Base-by-base conservation (phyloP, 495 filamentous ascomycete genomes). In the Neurospora sp. region DNA sequence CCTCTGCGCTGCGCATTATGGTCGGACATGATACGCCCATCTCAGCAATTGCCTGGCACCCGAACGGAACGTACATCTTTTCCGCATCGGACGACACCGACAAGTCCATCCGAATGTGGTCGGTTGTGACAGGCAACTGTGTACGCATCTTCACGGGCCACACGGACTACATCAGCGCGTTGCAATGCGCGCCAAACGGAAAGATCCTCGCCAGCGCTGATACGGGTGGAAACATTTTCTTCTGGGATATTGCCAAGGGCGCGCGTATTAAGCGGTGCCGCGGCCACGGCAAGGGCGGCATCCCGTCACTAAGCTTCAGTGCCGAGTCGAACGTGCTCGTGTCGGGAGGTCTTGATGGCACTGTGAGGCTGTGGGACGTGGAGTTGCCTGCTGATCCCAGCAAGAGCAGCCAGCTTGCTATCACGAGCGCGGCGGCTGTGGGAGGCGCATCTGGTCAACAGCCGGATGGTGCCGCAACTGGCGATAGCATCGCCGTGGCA, bases 21-120 rank as follows among this genome's bases (percentile, higher is more conserved):
- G 91, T 92, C 14, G 96, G 96, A 5, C 96, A 99, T 80, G 93
- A 98, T 72, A 91, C 92, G 42, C 90, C 92, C 77, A 93, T 97
- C 35, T 95, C 96, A 75, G 88, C 88, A 48, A 84, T 98, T 27
- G 88, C 90, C 18, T 99, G 94, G 86, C 96, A 99, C 77, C 94
- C 95, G 3, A 99, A 98, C 79, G 92, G 91, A 8, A 89, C 90
- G 5, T 98, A 98, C 75, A 83, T 97, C 69, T 97, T 98, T 83
- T 97, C 96, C 2, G 93, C 91, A 0, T 94, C 92, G 70, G 87
- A 89, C 71, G 82, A 86, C 73, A 90, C 86, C 66, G 96, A 99
- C 81, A 93, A 93, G 82, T 94, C 94, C 0, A 93, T 98, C 27
- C 90, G 96, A 23, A 98, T 99, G 94, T 99, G 96, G 95, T 89